A percentile compares a stretch with the other conserved stretches of the same genome.
These are phyloP conservation scores for Scalesia atractyloides DNA, from an alignment of 129 eudicot genomes.

Conservation along the genomic window DNA sequence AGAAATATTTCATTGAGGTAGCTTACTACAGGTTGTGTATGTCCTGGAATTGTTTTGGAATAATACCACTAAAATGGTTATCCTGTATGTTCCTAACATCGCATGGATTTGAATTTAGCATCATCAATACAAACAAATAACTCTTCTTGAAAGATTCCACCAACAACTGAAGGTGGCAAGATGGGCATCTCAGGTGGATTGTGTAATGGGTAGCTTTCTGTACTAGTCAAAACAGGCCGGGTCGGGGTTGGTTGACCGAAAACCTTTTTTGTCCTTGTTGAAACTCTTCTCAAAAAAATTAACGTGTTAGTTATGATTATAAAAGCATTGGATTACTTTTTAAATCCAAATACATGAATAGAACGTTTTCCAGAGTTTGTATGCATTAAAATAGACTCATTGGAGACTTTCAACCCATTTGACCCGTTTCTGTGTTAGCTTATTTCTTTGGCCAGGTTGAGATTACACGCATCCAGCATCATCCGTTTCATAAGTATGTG, in stretches of 20 bases:
- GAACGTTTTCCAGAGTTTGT: neutral
- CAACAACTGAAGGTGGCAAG: neutral
- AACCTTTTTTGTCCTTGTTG: neutral
- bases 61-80: slow-evolving; percentile 90
- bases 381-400: neutral
- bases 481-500: neutral
- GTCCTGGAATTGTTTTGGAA: slow-evolving; percentile 73
- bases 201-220: neutral
- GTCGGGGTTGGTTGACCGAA: neutral
- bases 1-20: neutral
- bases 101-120: slow-evolving; percentile 16
- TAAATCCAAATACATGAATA: too few relatives aligned
- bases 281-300: too few relatives aligned
- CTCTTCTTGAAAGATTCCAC: neutral
- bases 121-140: slow-evolving; percentile 7
- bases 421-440: neutral
- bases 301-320: too few relatives aligned
- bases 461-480: neutral
- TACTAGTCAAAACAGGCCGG: neutral
- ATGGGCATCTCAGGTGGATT: neutral
- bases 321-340: too few relatives aligned
- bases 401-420: neutral
- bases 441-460: neutral
- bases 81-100: slow-evolving; percentile 85
- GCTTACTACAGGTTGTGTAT: slow-evolving; percentile 73